phyloP scores from a whole-genome alignment of 139 green algal genomes.

The Coelastrella sp. region DNA sequence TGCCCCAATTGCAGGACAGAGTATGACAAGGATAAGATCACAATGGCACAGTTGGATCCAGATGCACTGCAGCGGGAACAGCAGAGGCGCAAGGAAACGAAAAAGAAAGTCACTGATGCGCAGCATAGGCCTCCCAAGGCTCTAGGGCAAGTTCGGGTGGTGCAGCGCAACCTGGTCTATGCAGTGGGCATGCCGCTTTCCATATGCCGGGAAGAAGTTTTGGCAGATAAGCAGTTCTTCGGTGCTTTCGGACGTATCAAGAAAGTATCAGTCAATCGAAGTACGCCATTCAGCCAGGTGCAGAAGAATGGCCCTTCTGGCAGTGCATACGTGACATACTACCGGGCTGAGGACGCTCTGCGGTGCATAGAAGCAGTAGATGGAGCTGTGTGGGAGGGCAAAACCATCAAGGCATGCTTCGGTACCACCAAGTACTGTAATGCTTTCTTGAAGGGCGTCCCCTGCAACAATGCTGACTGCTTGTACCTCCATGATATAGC shows the following conservation, averaged over 20 bases:
- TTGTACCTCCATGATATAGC: constrained; percentile 91
- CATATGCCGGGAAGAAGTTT: constrained; percentile 85
- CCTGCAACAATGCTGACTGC: constrained; percentile 93
- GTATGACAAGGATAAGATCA: constrained; percentile 88
- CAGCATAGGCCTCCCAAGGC: not conserved
- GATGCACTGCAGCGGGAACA: constrained; percentile 40
- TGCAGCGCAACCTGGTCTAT: constrained; percentile 96
- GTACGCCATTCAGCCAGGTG: constrained; percentile 50
- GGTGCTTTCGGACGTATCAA: constrained; percentile 59
- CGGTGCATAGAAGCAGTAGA: constrained; percentile 89
- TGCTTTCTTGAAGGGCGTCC: constrained; percentile 87
- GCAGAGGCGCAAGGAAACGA: constrained; percentile 60
- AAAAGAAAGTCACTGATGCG: constrained; percentile 14
- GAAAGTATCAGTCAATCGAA: constrained; percentile 76
- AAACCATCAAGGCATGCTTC: constrained; percentile 87
- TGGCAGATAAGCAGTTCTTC: constrained; percentile 60
- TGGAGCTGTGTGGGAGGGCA: constrained; percentile 75
- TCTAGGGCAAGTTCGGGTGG: constrained; percentile 86
- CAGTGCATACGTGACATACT: constrained; percentile 91
- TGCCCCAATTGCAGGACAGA: constrained; percentile 87
- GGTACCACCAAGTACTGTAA: constrained; percentile 98
- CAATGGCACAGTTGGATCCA: constrained; percentile 56
- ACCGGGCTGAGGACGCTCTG: constrained; percentile 78
- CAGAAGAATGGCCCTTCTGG: constrained; percentile 72
- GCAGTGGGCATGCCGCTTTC: constrained; percentile 85